Base-by-base conservation (phyloP, 306 rosid genomes). In the Acmispon strigosus region DNA sequence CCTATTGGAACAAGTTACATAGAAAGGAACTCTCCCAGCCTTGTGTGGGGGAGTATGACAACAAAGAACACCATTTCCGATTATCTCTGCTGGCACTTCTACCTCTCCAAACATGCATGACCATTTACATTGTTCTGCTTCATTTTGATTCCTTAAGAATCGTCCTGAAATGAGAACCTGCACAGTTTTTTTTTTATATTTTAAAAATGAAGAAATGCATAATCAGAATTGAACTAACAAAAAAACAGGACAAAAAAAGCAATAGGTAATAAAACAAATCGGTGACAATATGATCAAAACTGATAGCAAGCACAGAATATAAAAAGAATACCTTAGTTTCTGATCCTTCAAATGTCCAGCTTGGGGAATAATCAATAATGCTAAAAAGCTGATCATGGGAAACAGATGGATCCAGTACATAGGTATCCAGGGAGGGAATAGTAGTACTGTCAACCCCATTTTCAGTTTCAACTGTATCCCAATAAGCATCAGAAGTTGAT, bases 51-150 rank as follows among this genome's bases (percentile, higher is more conserved):
- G 98, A 43, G 96, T 77, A 80, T 83, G 84, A 81, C 98, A 92
- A 61, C 87, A 78, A 51, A 92, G 88, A 79, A 88, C 89, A 54
- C 96, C 89, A 49, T 88, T 80, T 19, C 78, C 74, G 13, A 88
- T 75, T 60, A 86, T 76, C 81, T 78, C 86, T 5, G 92, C 92
- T 22, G 88, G 96, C 79, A 90, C 96, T 84, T 92, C 98, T 64
- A 88, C 80, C 77, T 90, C 92, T 8, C 98, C 96, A 79, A 92
- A 92, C 98, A 92, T 90, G 68, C 96, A 88, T 12, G 96, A 90
- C 96, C 96, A 92, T 65, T 86, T 79, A 73, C 76, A 76, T 48
- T 45, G 71, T 84, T 82, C 90, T 53, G 74, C 84, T 69, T 80
- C 89, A 62, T 83, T 82, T 17, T 65, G 86, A 65, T 76, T 71